Conservation (phyloP, 2,329 filamentous ascomycete species). For the Zasmidium citrigriseum region DNA sequence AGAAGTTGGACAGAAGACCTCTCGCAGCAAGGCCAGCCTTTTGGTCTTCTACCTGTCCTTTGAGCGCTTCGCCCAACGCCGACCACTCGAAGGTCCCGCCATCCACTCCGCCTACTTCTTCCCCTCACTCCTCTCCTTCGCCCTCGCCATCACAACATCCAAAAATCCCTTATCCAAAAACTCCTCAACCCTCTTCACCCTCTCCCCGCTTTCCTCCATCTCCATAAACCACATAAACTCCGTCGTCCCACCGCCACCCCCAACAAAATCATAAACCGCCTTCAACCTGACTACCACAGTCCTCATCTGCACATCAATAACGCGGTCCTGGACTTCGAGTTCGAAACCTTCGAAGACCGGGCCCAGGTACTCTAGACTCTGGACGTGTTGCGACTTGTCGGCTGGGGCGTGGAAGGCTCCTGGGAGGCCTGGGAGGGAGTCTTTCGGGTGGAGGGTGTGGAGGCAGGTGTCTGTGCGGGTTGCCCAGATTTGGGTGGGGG, state of each 20-base stretch:
- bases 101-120: neutral
- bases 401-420: no score
- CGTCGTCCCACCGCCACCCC: neutral
- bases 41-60: no score
- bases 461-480: constrained; percentile 2
- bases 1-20: no score
- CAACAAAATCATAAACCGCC: neutral
- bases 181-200: constrained; percentile 4
- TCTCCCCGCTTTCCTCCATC: constrained; percentile 5
- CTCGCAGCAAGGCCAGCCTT: no score
- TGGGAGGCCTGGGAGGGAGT: neutral
- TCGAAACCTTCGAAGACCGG: no score
- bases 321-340: no score
- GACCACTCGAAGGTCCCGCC: no score
- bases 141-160: neutral
- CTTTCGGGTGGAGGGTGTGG: constrained; percentile 1
- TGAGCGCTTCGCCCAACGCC: no score
- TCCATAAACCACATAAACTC: constrained; percentile 7
- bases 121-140: neutral
- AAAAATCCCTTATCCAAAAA: constrained; percentile 1
- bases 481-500: constrained; percentile 2
- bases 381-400: no score
- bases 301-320: no score
- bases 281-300: no score
- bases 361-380: no score